A percentile compares a stretch with the other conserved stretches of the same genome.
Conservation (phyloP, 306 rosid species). For the Pyrus pyrifolia region DNA sequence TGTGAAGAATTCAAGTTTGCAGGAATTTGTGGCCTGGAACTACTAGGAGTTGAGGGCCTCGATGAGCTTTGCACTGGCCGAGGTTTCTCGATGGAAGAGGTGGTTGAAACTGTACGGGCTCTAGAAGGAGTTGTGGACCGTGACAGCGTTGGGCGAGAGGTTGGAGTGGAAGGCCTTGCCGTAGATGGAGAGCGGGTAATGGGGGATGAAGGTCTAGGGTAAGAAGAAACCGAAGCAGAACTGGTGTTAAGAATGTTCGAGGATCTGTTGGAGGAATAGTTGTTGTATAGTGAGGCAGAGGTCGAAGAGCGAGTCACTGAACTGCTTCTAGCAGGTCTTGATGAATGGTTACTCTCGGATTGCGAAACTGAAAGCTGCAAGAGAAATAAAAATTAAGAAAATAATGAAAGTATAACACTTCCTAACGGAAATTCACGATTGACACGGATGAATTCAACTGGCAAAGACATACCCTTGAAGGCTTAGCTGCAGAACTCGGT, state of each 20-base stretch:
- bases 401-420: neutral
- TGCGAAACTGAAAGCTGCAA: conserved; percentile 91
- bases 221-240: conserved; percentile 96
- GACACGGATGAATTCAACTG: conserved; percentile 9
- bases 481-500: conserved; percentile 62
- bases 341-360: conserved; percentile 56
- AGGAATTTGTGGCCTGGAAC: conserved; percentile 87
- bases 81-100: conserved; percentile 49
- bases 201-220: conserved; percentile 83
- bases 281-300: conserved; percentile 58
- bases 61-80: conserved; percentile 64
- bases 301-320: conserved; percentile 75
- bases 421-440: neutral
- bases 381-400: conserved; percentile 15
- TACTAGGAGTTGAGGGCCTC: conserved; percentile 90
- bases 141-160: conserved; percentile 53
- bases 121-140: conserved; percentile 87
- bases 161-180: conserved; percentile 78
- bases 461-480: conserved; percentile 64
- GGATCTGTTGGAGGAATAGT: conserved; percentile 67
- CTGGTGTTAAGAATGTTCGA: conserved; percentile 83
- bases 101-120: conserved; percentile 48
- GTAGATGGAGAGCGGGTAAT: conserved; percentile 51
- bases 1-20: conserved; percentile 80
- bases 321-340: conserved; percentile 92